phyloP scores from a whole-genome alignment of 78 protist species.

The Anaeramoeba ignava region DNA sequence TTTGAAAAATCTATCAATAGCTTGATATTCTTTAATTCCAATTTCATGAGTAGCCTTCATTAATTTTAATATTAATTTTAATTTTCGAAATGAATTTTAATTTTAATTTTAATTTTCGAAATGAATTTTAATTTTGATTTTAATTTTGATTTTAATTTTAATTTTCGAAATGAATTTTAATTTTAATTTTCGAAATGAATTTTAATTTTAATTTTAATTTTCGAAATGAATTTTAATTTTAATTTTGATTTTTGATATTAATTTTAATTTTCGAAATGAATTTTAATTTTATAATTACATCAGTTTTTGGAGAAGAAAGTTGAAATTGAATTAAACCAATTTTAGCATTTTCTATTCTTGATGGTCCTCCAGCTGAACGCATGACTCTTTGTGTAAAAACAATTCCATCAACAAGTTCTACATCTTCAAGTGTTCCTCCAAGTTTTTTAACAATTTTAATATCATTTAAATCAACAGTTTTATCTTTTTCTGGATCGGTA shows the following conservation, averaged over 20 bases:
- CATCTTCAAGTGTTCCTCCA: constrained; percentile 96
- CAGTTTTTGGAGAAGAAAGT: background rate
- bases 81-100: no score
- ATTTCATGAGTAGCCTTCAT: no score
- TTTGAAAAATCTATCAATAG: constrained; percentile 69
- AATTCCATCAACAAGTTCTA: constrained; percentile 80
- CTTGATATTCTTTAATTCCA: constrained; percentile 31
- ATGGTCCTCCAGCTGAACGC: background rate
- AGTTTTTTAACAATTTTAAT: constrained; percentile 50
- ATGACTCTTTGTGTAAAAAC: constrained; percentile 68
- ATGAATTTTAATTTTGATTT: no score
- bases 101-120: no score
- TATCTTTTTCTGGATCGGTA: constrained; percentile 30
- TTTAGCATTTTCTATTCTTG: background rate
- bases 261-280: no score
- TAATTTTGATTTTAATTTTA: no score
- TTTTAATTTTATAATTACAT: background rate
- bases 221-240: no score
- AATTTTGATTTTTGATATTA: no score
- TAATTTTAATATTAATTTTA: background rate
- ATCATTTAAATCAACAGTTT: constrained; percentile 43
- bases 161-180: no score
- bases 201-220: no score
- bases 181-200: no score
- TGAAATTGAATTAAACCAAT: background rate